Evolutionary conservation across 805 yeast species (phyloP), one percentile per base, ranked within the genome.

Genomic region (Yueomyces sp.): DNA sequence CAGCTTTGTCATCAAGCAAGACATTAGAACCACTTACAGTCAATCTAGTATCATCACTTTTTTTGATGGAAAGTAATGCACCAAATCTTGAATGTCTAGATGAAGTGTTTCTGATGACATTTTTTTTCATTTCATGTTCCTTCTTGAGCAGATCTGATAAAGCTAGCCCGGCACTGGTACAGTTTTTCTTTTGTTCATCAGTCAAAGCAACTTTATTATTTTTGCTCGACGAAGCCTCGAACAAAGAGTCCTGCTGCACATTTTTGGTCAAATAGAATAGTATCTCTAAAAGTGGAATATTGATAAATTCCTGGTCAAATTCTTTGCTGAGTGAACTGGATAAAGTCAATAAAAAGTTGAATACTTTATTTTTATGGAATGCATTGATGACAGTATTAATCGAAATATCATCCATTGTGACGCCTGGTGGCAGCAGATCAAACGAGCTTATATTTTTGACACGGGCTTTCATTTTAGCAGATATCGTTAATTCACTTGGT

Each of bases 41-140:
- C 26, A 83, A 60, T 30, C 83, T 67, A 3, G 66, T 69, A 30
- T 77, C 68, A 43, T 79, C 78, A 28, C 72, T 70, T 26, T 81
- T 74, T 47, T 80, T 77, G 31, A 90, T 68, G 2, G 94, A 79
- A 8, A 87, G 61, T 48, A 88, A 65, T 0, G 96, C 79, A 1
- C 98, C 98, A 65, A 90, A 90, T 42, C 95, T 71, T 2, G 92
- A 88, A 57, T 90, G 98, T 40, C 98, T 72, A 1, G 85, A 70
- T 1, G 84, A 73, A 1, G 78, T 66, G 42, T 68, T 63, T 58
- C 71, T 73, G 30, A 68, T 66, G 41, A 77, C 69, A 33, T 60
- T 55, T 37, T 64, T 66, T 45, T 74, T 76, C 47, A 80, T 57
- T 32, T 69, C 68, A 26, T 71, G 67, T 54, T 90, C 96, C 43